phyloP scores from a whole-genome alignment of 441 rosid genomes.

The Bruguiera hainesii region DNA sequence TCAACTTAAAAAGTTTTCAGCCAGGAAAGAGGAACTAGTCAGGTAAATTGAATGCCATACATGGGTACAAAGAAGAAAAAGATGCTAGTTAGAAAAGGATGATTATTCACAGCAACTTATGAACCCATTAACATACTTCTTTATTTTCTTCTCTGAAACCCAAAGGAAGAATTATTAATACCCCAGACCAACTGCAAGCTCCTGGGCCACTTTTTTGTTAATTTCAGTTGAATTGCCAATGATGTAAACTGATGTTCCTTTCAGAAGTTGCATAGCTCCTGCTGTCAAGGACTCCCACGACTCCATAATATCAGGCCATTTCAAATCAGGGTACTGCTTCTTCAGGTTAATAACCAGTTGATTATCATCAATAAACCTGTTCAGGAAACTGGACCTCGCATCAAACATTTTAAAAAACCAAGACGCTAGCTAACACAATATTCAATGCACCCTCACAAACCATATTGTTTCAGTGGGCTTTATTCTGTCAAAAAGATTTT shows the following conservation, averaged over 20 bases:
- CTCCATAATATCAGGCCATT: slow-evolving; percentile 92
- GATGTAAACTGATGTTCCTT: slow-evolving; percentile 82
- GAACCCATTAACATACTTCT: not conserved
- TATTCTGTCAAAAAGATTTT: slow-evolving; percentile 59
- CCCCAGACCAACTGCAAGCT: slow-evolving; percentile 87
- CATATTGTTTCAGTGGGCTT: slow-evolving; percentile 85
- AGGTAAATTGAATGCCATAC: not conserved
- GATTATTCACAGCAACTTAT: not conserved
- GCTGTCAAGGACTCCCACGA: slow-evolving; percentile 88
- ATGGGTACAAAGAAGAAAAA: not conserved
- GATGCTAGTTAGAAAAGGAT: not conserved
- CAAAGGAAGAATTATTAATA: slow-evolving; percentile 27
- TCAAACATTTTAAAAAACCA: slow-evolving; percentile 1
- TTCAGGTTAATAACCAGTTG: slow-evolving; percentile 80
- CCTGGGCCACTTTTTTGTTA: slow-evolving; percentile 68
- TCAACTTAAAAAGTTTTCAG: not conserved
- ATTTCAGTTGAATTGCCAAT: slow-evolving; percentile 77
- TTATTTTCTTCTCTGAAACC: not conserved
- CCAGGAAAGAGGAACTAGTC: not conserved
- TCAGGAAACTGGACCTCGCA: slow-evolving; percentile 16
- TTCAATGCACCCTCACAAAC: slow-evolving; percentile 34
- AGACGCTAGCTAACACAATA: not conserved
- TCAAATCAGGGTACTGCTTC: slow-evolving; percentile 76
- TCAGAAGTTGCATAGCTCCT: slow-evolving; percentile 71
- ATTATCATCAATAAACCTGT: slow-evolving; percentile 81